Evolutionary conservation across 148 eudicot genomes (phyloP), one percentile per base, ranked within the genome.

Genomic region (Rheum nobile): DNA sequence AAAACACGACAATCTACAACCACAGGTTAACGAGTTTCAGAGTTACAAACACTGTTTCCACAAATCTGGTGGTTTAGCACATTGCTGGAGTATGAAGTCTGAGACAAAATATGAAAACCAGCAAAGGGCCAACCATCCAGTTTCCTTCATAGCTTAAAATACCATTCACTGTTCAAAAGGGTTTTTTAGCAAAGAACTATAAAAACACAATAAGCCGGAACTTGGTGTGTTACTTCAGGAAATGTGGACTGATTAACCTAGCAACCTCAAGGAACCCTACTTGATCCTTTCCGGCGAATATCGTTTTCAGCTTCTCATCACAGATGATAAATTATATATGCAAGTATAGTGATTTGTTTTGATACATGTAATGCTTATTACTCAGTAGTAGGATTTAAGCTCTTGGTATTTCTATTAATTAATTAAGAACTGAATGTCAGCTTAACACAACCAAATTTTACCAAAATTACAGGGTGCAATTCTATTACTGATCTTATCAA

Each of bases 291-390:
- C 87, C 89, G 24, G 68, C 80, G 29, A 90, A 86, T 24, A 90
- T 73, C 11, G 79, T 78, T 83, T 88, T 90, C 85, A 90, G 83
- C 73, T 80, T 88, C 76, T 83, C 86, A 38, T 90, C 95, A 59
- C 95, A 90, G 11, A 77, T 37, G 43, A 90, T 86, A 75, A 81
- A n/a, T n/a, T n/a, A n/a, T n/a, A n/a, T n/a, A n/a, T n/a, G n/a
- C n/a, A n/a, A n/a, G n/a, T n/a, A n/a, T n/a, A n/a, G n/a, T n/a
- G n/a, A n/a, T n/a, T n/a, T n/a, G n/a, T n/a, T n/a, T n/a, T n/a
- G n/a, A n/a, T n/a, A n/a, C n/a, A n/a, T n/a, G n/a, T n/a, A n/a
- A n/a, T n/a, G n/a, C n/a, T n/a, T n/a, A n/a, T n/a, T n/a, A n/a
- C n/a, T n/a, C n/a, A n/a, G n/a, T n/a, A n/a, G n/a, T n/a, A n/a